phyloP scores from a whole-genome alignment of 208 protist species.

The Strigomonas culicis region DNA sequence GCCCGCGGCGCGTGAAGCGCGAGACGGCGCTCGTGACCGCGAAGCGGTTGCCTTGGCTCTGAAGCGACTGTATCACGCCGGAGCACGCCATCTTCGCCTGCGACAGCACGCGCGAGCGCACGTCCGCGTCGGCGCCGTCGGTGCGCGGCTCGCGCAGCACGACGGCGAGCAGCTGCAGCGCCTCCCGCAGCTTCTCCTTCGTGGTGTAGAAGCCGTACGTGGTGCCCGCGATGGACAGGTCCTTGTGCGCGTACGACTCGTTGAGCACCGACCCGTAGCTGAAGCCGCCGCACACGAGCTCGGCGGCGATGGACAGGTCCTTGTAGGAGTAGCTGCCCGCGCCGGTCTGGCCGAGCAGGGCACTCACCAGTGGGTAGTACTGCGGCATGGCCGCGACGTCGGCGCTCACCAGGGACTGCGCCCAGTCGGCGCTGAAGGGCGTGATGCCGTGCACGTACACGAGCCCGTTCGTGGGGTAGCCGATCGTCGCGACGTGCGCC shows the following conservation, averaged over 20 bases:
- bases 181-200: conserved; percentile 68
- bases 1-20: conserved; percentile 49
- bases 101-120: conserved; percentile 65
- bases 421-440: conserved; percentile 44
- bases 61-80: conserved; percentile 60
- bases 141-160: conserved; percentile 69
- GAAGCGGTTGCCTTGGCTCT: conserved; percentile 63
- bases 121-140: conserved; percentile 51
- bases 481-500: conserved; percentile 12
- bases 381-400: conserved; percentile 24
- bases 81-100: conserved; percentile 67
- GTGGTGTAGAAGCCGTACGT: conserved; percentile 86
- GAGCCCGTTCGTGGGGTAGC: conserved; percentile 35
- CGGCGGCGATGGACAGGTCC: conserved; percentile 68
- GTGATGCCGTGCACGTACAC: conserved; percentile 89
- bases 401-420: conserved; percentile 22
- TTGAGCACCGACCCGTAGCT: conserved; percentile 63
- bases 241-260: conserved; percentile 55
- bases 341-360: conserved; percentile 60
- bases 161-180: conserved; percentile 66
- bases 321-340: conserved; percentile 70
- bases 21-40: conserved; percentile 63
- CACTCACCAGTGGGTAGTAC: conserved; percentile 44
- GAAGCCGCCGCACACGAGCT: conserved; percentile 85
- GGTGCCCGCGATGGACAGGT: conserved; percentile 59